Percentiles rank a stretch among this genome's conserved stretches.
These are phyloP conservation scores for Hypocrella siamensis DNA, from an alignment of 2,329 filamentous ascomycete species.

Conservation along the genomic window DNA sequence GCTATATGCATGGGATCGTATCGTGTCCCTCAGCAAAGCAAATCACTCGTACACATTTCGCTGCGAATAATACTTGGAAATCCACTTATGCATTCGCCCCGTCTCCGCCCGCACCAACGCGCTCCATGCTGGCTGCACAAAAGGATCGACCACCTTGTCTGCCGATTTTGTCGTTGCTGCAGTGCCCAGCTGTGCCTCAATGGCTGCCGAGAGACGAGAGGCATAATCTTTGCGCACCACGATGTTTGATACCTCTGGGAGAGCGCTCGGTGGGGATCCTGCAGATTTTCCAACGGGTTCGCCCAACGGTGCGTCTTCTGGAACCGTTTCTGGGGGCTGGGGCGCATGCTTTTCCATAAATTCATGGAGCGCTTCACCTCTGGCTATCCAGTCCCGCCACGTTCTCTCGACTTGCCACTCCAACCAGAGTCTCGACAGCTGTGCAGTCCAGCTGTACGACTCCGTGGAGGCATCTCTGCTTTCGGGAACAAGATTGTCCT, in stretches of 20 bases:
- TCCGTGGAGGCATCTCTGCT: background rate
- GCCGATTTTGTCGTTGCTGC: no score
- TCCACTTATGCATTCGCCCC: background rate
- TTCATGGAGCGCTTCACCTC: constrained; percentile 22
- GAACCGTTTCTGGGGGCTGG: no score
- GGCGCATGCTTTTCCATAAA: constrained; percentile 26
- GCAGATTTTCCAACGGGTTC: constrained; percentile 5
- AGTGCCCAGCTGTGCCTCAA: constrained; percentile 1
- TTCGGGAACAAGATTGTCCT: background rate
- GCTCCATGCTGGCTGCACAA: constrained; percentile 2
- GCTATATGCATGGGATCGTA: no score
- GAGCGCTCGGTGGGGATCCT: background rate
- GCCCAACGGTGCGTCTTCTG: no score
- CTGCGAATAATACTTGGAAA: background rate
- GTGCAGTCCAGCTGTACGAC: constrained; percentile 15
- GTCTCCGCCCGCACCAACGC: constrained; percentile 2
- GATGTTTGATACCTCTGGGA: constrained; percentile 4
- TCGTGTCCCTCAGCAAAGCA: no score
- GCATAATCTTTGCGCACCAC: background rate
- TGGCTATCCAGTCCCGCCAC: constrained; percentile 23
- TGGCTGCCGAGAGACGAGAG: constrained; percentile 1
- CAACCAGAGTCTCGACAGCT: constrained; percentile 16
- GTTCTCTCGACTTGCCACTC: constrained; percentile 14
- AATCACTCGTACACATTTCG: background rate
- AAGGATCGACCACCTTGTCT: constrained; percentile 2